Percentiles rank a stretch among this genome's conserved stretches.
phyloP scores from a whole-genome alignment of 352 stramenopile species.

The Phytophthora pini region DNA sequence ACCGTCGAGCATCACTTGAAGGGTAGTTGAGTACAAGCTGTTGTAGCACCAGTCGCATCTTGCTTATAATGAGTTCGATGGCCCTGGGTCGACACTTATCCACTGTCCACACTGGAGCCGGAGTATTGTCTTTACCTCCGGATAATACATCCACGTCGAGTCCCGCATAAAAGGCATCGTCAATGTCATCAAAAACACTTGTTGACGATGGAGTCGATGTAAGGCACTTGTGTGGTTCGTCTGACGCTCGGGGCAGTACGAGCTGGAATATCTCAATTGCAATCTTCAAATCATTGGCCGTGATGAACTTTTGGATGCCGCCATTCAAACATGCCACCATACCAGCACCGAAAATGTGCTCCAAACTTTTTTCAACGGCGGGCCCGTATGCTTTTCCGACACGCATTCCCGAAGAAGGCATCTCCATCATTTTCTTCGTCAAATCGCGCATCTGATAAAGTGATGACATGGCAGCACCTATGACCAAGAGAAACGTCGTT shows the following conservation, averaged over 20 bases:
- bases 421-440: conserved; percentile 33
- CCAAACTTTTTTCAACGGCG: conserved; percentile 47
- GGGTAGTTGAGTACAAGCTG: conserved; percentile 66
- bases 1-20: conserved; percentile 27
- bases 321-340: conserved; percentile 56
- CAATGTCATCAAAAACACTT: conserved; percentile 49
- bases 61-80: conserved; percentile 36
- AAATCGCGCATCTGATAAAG: conserved; percentile 59
- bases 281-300: conserved; percentile 45
- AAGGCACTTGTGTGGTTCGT: conserved; percentile 37
- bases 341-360: conserved; percentile 48
- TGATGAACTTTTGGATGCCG: conserved; percentile 39
- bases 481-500: not conserved
- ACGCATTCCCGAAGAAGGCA: conserved; percentile 20
- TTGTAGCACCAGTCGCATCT: conserved; percentile 56
- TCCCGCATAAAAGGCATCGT: conserved; percentile 13
- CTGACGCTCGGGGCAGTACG: conserved; percentile 39
- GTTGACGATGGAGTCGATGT: conserved; percentile 5
- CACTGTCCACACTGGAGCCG: conserved; percentile 26
- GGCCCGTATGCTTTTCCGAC: conserved; percentile 24
- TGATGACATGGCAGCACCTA: conserved; percentile 45
- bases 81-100: conserved; percentile 34
- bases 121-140: not conserved
- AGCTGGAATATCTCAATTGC: conserved; percentile 66
- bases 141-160: not conserved